Conservation (phyloP, 345 rosid species). For the Eucalyptus regnans region DNA sequence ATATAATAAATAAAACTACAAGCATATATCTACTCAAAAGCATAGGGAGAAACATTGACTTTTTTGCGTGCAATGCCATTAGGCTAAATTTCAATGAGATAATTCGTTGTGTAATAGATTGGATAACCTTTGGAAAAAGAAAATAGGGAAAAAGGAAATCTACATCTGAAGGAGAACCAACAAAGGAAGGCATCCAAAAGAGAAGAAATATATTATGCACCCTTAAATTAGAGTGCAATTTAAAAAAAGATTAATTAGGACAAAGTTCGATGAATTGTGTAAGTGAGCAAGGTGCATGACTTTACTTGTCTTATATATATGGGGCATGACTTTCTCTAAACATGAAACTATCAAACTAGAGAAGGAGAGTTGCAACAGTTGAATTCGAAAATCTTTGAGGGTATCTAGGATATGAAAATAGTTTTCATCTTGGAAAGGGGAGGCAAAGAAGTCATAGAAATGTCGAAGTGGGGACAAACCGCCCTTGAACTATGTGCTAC, state of each 20-base stretch:
- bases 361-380: not conserved
- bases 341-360: not conserved
- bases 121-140: not conserved
- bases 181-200: not conserved
- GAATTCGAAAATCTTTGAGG: not conserved
- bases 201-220: not conserved
- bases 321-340: not conserved
- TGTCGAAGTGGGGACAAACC: not conserved
- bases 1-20: not conserved
- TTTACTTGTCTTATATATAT: not conserved
- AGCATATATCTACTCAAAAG: not conserved
- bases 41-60: not conserved
- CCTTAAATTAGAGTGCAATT: not conserved
- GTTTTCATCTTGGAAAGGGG: not conserved
- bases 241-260: not conserved
- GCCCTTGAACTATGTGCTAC: not conserved
- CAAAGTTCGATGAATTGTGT: not conserved
- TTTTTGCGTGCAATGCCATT: not conserved
- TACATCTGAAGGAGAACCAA: not conserved
- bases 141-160: not conserved
- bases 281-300: not conserved
- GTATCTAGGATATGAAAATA: not conserved
- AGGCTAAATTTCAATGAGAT: not conserved
- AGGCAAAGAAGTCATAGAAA: not conserved
- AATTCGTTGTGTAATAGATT: not conserved